Evolutionary conservation across 2,329 filamentous ascomycete genomes (phyloP).

Genomic region (Ophiocordyceps camponoti-saundersi): DNA sequence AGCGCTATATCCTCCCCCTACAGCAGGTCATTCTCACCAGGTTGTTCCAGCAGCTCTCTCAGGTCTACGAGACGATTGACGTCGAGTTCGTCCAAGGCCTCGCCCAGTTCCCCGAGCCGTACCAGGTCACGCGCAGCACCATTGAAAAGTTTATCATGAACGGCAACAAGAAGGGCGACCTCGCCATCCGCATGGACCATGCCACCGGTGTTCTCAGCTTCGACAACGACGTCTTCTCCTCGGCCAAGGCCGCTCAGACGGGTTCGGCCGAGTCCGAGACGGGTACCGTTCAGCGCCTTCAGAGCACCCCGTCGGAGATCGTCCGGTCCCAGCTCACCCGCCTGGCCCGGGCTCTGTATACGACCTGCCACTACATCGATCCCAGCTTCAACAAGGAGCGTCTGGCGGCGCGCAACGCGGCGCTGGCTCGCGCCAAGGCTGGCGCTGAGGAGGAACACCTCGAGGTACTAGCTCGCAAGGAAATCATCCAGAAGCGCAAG

Average conservation of each 20-base stretch:
- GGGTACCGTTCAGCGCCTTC: slow-evolving; percentile 78
- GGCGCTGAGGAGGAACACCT: slow-evolving; percentile 86
- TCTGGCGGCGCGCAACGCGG: slow-evolving; percentile 60
- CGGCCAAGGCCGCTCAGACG: slow-evolving; percentile 76
- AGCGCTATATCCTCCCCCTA: slow-evolving; percentile 86
- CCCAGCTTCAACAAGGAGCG: slow-evolving; percentile 72
- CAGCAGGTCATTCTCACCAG: slow-evolving; percentile 98
- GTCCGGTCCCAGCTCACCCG: slow-evolving; percentile 88
- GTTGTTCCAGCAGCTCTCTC: slow-evolving; percentile 95
- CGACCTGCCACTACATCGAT: slow-evolving; percentile 93
- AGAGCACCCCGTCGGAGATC: slow-evolving; percentile 96
- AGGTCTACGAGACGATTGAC: slow-evolving; percentile 97
- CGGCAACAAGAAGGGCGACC: slow-evolving; percentile 98
- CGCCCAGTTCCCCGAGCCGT: slow-evolving; percentile 89
- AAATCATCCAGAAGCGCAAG: slow-evolving; percentile 91
- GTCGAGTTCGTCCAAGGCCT: slow-evolving; percentile 85
- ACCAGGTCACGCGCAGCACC: slow-evolving; percentile 75
- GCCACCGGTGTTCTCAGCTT: slow-evolving; percentile 91
- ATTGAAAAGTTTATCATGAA: slow-evolving; percentile 99
- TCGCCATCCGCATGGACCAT: slow-evolving; percentile 91
- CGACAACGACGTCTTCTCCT: slow-evolving; percentile 96
- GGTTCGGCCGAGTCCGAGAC: slow-evolving; percentile 78
- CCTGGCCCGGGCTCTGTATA: slow-evolving; percentile 76
- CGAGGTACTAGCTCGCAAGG: slow-evolving; percentile 70
- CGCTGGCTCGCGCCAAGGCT: slow-evolving; percentile 64